Evolutionary conservation across 345 rosid genomes (phyloP).

Genomic region (Citrus trifoliata): DNA sequence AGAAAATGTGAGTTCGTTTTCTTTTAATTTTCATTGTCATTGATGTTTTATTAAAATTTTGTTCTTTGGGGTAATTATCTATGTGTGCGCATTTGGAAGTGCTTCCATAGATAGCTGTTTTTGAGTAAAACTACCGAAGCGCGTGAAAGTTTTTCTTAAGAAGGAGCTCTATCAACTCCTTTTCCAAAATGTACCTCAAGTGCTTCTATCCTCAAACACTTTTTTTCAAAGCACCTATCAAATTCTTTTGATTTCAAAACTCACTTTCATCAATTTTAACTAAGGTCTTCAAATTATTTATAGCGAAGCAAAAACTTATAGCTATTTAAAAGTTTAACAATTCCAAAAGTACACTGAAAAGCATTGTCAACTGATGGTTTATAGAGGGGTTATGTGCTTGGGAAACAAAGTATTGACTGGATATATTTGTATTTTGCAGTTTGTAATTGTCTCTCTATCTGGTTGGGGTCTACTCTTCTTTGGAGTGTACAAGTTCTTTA

Average conservation of each 20-base stretch:
- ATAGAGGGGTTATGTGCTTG: not conserved
- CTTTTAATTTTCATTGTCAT: not conserved
- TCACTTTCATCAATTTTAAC: not conserved
- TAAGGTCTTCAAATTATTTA: not conserved
- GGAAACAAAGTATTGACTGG: not conserved
- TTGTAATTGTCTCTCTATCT: slow-evolving; percentile 60
- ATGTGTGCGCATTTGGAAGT: not conserved
- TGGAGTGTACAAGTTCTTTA: slow-evolving; percentile 50
- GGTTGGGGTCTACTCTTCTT: slow-evolving; percentile 62
- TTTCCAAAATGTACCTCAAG: not conserved
- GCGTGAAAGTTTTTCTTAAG: not conserved
- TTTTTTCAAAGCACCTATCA: not conserved
- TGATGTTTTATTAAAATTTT: not conserved
- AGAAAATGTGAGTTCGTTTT: slow-evolving; percentile 64
- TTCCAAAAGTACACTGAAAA: not conserved
- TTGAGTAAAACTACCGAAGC: not conserved
- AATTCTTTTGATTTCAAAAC: not conserved
- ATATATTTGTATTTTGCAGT: slow-evolving; percentile 30
- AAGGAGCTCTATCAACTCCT: not conserved
- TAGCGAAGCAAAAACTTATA: not conserved
- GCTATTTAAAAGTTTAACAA: not conserved
- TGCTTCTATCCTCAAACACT: not conserved
- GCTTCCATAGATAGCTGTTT: not conserved
- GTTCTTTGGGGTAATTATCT: not conserved
- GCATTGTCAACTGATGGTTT: not conserved